These are phyloP conservation scores for Phialophora expanda DNA, from an alignment of 2,329 filamentous ascomycete species.

Conservation along the genomic window DNA sequence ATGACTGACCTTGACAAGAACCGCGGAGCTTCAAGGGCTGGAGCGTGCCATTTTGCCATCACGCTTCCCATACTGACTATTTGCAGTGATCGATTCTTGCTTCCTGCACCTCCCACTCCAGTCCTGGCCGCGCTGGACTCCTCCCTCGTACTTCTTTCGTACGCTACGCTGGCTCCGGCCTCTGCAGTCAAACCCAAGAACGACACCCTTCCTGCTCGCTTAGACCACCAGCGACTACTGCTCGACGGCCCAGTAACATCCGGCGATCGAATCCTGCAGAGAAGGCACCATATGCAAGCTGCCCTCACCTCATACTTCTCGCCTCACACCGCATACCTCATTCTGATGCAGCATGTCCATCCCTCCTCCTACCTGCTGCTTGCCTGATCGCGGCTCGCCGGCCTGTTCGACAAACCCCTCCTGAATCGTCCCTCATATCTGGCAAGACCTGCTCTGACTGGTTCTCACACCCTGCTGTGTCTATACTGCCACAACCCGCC, in stretches of 20 bases:
- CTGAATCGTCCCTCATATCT: constrained; percentile 28
- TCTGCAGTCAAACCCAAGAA: constrained; percentile 9
- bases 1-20: constrained; percentile 19
- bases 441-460: constrained; percentile 26
- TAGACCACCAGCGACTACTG: constrained; percentile 10
- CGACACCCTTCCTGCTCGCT: constrained; percentile 10
- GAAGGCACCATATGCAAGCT: constrained; percentile 6
- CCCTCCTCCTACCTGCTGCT: constrained; percentile 28
- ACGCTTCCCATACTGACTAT: constrained; percentile 5
- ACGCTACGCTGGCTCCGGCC: constrained; percentile 8
- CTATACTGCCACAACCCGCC: constrained; percentile 12
- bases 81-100: constrained; percentile 9
- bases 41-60: constrained; percentile 22
- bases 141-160: constrained; percentile 10
- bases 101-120: constrained; percentile 4
- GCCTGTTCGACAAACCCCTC: constrained; percentile 24
- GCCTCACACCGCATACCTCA: constrained; percentile 23
- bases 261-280: constrained; percentile 13
- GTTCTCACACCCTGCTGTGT: constrained; percentile 24
- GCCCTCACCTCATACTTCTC: constrained; percentile 12
- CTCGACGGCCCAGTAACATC: constrained; percentile 4
- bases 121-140: background rate
- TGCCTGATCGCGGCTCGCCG: constrained; percentile 29
- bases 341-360: constrained; percentile 27
- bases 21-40: constrained; percentile 13